Base-by-base conservation (phyloP, 2,329 filamentous ascomycete species). In the Fusarium sp. region DNA sequence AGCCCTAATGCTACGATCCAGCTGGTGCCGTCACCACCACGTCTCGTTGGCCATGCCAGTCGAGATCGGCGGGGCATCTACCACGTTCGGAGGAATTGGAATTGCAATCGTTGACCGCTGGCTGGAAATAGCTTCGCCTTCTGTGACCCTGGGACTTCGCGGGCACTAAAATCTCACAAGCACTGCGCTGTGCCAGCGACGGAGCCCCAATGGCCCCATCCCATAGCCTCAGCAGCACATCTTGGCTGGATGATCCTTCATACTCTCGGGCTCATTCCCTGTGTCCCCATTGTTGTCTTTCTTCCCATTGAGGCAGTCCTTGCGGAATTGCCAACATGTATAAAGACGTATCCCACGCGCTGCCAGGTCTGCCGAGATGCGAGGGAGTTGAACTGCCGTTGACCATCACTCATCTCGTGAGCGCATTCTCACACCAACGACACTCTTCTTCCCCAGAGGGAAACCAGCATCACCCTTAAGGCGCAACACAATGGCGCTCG, bases 131-230 rank as follows among this genome's bases (percentile, higher is more conserved):
- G 60, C 70, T 60, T 72, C 68, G 63, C 68, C 61, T 57, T 65
- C 64, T 54, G 42, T 25, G 42, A 57, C 40, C 67, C 63, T 74
- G 22, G 38, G 16, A 61, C 33, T 47, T 54, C 40, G 25, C 56
- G 38, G 68, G 56, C 57, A 57, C 71, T 74, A 74, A 74, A 74
- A 74, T 74, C 71, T 74, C 45, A 74, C 71, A 38, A 74, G 61
- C 68, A 74, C 58, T 63, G 68, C 71, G 13, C 33, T 38, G 20
- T 36, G 27, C 10, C 35, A 36, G 31, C 14, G 25, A 22, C 16
- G 29, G n/a, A 36, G 59, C 29, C 40, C 29, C 68, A 42, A 63
- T 40, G 52, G 68, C 25, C 52, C 71, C 71, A 72, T 74, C 22
- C 33, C 67, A 58, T 56, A 74, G 62, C 62, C 58, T 65, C 36